Percentiles rank a stretch among this genome's conserved stretches.
These are phyloP conservation scores for Tetrahymena elliotti DNA, from an alignment of 73 alveolate species.

Conservation along the genomic window DNA sequence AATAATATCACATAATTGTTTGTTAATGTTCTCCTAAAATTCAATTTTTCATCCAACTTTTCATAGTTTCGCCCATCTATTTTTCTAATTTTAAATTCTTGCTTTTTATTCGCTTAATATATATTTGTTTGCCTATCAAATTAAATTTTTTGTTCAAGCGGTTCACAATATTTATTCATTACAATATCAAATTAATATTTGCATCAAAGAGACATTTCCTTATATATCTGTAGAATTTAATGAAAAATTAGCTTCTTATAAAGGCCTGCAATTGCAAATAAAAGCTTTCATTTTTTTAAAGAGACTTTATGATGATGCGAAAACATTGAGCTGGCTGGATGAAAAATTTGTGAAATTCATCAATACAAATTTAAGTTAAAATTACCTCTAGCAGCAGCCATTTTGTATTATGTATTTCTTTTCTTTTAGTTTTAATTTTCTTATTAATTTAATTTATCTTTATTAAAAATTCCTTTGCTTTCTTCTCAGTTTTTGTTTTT, in stretches of 20 bases:
- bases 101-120: not conserved
- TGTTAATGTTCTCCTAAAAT: not conserved
- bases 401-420: not conserved
- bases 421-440: not conserved
- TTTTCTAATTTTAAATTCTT: not conserved
- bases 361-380: not conserved
- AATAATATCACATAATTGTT: not conserved
- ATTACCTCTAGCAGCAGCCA: slow-evolving; percentile 3
- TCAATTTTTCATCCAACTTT: not conserved
- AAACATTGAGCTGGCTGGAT: not conserved
- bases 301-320: not conserved
- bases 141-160: not conserved
- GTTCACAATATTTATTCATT: not conserved
- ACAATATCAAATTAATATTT: not conserved
- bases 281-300: not conserved
- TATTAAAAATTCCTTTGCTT: not conserved
- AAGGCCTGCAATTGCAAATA: not conserved
- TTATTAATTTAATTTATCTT: not conserved
- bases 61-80: not conserved
- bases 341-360: not conserved
- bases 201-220: not conserved
- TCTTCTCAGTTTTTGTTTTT: not conserved
- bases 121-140: not conserved
- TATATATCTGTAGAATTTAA: not conserved
- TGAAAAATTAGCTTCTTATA: not conserved